Conservation (phyloP, 768 basidiomycete species). For the Chlorophyllum brunneum region DNA sequence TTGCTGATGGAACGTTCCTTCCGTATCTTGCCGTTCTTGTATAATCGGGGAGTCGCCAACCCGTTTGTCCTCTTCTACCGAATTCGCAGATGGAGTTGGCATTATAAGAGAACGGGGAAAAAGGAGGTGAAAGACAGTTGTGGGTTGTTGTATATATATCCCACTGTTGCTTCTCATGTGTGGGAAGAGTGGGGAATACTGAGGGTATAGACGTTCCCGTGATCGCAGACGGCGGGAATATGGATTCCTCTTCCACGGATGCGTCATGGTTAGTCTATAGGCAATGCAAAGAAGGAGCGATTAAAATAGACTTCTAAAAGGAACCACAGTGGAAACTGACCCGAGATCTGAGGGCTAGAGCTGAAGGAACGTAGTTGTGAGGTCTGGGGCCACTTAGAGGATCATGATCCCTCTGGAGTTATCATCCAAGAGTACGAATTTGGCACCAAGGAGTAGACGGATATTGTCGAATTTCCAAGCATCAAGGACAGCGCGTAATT, state of each 20-base stretch:
- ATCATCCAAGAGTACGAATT: constrained; percentile 45
- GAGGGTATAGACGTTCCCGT: not conserved
- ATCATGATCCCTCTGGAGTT: constrained; percentile 42
- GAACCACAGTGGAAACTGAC: too few relatives aligned
- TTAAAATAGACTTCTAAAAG: too few relatives aligned
- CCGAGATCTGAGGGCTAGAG: too few relatives aligned
- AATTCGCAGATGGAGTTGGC: constrained; percentile 1
- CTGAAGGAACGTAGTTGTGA: too few relatives aligned
- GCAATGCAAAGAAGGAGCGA: too few relatives aligned
- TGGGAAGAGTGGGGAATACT: constrained; percentile 1
- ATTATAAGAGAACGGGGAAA: not conserved
- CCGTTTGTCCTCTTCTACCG: not conserved
- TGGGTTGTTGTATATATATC: not conserved
- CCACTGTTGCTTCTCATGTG: not conserved
- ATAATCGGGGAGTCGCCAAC: constrained; percentile 7
- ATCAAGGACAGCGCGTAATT: constrained; percentile 47
- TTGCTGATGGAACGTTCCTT: constrained; percentile 40
- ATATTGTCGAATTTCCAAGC: constrained; percentile 40
- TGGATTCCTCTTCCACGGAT: too few relatives aligned
- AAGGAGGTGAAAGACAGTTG: not conserved
- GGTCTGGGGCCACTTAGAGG: constrained; percentile 28
- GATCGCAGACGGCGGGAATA: not conserved
- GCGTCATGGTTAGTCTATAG: too few relatives aligned
- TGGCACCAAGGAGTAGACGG: constrained; percentile 44
- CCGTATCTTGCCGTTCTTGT: constrained; percentile 18